phyloP scores from a whole-genome alignment of 129 eudicot genomes.

The Heracleum sosnowskyi region DNA sequence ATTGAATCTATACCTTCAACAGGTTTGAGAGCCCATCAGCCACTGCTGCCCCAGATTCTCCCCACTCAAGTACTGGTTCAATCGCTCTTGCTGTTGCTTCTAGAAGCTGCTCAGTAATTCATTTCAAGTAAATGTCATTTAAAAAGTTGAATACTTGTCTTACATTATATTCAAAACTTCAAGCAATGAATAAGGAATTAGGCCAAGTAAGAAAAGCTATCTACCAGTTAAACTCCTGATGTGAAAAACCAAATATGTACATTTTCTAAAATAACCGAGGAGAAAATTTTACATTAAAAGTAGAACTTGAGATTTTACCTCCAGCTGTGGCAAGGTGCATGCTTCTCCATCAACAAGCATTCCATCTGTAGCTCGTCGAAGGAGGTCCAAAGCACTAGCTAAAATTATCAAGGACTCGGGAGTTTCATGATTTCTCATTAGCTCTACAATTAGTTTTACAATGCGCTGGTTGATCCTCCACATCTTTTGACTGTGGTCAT shows the following conservation, averaged over 20 bases:
- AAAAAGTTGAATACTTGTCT: neutral
- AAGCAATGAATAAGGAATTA: too few species aligned
- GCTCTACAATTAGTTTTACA: conserved; percentile 83
- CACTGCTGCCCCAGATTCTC: conserved; percentile 82
- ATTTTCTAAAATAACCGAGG: neutral
- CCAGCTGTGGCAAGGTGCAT: conserved; percentile 89
- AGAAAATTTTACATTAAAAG: neutral
- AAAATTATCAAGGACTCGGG: conserved; percentile 80
- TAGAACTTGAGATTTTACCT: conserved; percentile 37
- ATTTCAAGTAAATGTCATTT: neutral
- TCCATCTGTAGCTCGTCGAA: conserved; percentile 95
- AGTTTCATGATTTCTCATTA: conserved; percentile 87
- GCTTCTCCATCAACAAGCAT: conserved; percentile 99
- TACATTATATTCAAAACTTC: neutral
- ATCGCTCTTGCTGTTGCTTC: conserved; percentile 98
- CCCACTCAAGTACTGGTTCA: conserved; percentile 90
- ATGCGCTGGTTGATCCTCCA: conserved; percentile 92
- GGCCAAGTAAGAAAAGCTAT: too few species aligned
- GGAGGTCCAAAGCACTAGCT: conserved; percentile 88
- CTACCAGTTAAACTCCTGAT: neutral
- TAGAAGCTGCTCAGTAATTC: conserved; percentile 47
- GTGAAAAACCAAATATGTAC: neutral
- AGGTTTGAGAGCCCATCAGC: conserved; percentile 94
- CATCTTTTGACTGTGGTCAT: conserved; percentile 73
- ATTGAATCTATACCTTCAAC: conserved; percentile 46